phyloP scores from a whole-genome alignment of 345 rosid genomes.

The Psidium friedrichsthalianum region DNA sequence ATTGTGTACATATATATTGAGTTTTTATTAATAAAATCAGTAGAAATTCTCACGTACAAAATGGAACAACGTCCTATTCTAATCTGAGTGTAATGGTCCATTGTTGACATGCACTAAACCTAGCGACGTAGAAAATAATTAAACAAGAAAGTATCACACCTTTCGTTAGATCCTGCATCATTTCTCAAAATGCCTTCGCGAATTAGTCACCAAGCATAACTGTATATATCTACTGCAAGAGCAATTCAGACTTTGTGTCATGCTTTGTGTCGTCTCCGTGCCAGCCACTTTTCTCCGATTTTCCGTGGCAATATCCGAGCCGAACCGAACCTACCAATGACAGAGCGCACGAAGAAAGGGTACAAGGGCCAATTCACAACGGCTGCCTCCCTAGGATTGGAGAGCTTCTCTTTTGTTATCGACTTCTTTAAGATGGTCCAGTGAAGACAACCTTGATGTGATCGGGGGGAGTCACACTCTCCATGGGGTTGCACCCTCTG shows the following conservation, averaged over 20 bases:
- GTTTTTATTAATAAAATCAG: too few relatives aligned
- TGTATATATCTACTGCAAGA: not conserved
- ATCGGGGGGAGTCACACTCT: slow-evolving; percentile 49
- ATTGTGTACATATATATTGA: too few relatives aligned
- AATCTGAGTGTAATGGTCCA: not conserved
- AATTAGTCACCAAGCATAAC: not conserved
- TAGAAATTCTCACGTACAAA: too few relatives aligned
- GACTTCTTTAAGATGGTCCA: not conserved
- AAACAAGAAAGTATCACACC: not conserved
- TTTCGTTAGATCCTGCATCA: not conserved
- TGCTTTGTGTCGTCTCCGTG: not conserved
- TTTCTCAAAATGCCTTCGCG: not conserved
- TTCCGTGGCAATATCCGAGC: not conserved
- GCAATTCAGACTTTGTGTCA: not conserved
- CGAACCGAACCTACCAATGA: not conserved
- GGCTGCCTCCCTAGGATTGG: not conserved
- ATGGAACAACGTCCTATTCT: not conserved
- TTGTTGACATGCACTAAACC: not conserved
- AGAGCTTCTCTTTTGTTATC: not conserved
- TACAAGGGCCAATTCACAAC: not conserved
- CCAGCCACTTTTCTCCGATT: not conserved
- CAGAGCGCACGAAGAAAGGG: not conserved
- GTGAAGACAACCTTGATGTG: not conserved
- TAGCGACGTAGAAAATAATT: not conserved
- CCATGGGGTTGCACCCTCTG: slow-evolving; percentile 43